Conservation (phyloP, 2,329 filamentous ascomycete species). For the Fusarium zealandicum region DNA sequence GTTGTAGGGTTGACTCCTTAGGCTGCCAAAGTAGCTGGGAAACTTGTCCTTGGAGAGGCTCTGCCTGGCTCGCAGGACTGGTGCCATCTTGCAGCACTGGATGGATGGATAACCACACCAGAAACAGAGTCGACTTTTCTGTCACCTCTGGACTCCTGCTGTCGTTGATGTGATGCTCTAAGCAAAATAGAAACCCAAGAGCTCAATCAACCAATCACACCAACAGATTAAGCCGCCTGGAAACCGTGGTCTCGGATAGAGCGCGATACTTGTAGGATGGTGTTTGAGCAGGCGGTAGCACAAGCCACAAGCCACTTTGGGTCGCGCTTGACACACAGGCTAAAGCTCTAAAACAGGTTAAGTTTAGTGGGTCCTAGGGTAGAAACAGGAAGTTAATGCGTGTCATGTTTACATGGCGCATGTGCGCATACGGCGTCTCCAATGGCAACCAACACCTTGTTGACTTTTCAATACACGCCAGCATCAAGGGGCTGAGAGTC, state of each 20-base stretch:
- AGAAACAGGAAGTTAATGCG: constrained; percentile 11
- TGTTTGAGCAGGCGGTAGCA: constrained; percentile 15
- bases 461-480: constrained; percentile 1
- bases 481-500: background rate
- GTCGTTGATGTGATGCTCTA: background rate
- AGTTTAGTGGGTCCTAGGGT: constrained; percentile 14
- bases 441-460: constrained; percentile 38
- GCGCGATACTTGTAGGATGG: constrained; percentile 9
- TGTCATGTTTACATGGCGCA: constrained; percentile 10
- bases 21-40: constrained; percentile 67
- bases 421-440: constrained; percentile 22
- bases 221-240: background rate
- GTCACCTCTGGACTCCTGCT: background rate
- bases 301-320: constrained; percentile 14
- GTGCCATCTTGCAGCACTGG: constrained; percentile 46
- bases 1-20: constrained; percentile 76
- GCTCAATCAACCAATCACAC: background rate
- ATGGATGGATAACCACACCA: background rate
- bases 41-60: constrained; percentile 75
- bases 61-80: constrained; percentile 55
- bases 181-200: background rate
- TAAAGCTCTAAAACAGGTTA: constrained; percentile 20
- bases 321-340: constrained; percentile 21
- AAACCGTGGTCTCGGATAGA: background rate
- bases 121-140: background rate